Evolutionary conservation across 306 rosid species (phyloP).

Genomic region (Echinosophora koreensis): DNA sequence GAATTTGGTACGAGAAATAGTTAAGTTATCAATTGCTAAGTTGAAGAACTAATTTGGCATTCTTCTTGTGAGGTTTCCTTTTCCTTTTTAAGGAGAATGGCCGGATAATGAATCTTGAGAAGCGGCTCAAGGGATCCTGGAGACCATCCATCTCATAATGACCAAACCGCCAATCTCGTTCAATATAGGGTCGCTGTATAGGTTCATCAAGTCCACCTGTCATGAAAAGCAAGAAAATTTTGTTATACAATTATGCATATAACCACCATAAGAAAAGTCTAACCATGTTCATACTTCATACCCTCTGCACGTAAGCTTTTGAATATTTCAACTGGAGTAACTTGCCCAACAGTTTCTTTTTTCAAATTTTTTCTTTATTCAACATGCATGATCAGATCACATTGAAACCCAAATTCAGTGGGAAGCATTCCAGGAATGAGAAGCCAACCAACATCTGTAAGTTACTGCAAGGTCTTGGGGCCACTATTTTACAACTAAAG

Average conservation of each 20-base stretch:
- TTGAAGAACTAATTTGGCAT: constrained; percentile 60
- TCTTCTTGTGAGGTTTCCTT: constrained; percentile 56
- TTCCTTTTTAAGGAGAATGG: constrained; percentile 55
- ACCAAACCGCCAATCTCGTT: constrained; percentile 95
- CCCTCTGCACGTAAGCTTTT: constrained; percentile 24
- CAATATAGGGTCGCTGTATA: constrained; percentile 67
- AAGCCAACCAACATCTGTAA: constrained; percentile 3
- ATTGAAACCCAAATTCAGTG: constrained; percentile 8
- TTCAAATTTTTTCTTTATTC: background rate
- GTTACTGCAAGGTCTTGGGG: background rate
- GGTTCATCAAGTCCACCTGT: constrained; percentile 96
- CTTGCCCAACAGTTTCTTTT: constrained; percentile 14
- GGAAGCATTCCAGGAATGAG: constrained; percentile 3
- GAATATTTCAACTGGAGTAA: constrained; percentile 21
- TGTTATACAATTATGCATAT: constrained; percentile 16
- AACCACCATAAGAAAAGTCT: constrained; percentile 7
- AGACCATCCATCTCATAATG: constrained; percentile 95
- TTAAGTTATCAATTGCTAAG: constrained; percentile 43
- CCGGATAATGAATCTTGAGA: constrained; percentile 62
- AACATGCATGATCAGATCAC: constrained; percentile 2
- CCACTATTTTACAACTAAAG: constrained; percentile 14
- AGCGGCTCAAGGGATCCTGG: constrained; percentile 79
- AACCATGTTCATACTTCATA: background rate
- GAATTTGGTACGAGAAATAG: constrained; percentile 8
- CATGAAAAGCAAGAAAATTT: constrained; percentile 32